A percentile compares a stretch with the other conserved stretches of the same genome.
Conservation (phyloP, 1,139 yeast genomes). For the Debaryomycetaceae sp. region DNA sequence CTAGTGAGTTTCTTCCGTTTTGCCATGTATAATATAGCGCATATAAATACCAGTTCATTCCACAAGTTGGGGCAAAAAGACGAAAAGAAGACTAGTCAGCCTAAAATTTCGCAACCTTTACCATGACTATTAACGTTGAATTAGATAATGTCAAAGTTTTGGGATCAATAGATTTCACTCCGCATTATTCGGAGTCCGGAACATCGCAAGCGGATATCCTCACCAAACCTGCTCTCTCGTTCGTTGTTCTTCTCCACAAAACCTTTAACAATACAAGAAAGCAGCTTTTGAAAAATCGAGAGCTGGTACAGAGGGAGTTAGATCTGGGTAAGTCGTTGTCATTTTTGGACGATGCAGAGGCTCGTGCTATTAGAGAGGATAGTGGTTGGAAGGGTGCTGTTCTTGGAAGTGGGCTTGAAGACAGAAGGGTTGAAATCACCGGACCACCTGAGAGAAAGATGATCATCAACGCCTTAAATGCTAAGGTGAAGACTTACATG, state of each 20-base stretch:
- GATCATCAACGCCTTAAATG: constrained; percentile 17
- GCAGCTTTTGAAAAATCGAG: constrained; percentile 12
- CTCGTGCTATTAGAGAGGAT: constrained; percentile 8
- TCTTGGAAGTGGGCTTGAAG: constrained; percentile 14
- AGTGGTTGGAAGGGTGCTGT: constrained; percentile 16
- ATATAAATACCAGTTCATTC: too few relatives aligned
- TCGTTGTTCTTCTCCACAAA: constrained; percentile 15
- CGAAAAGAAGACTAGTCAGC: too few relatives aligned
- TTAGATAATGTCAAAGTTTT: constrained; percentile 11
- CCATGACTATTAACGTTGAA: not conserved
- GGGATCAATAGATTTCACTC: constrained; percentile 9
- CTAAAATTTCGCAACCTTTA: not conserved
- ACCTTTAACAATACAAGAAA: constrained; percentile 13
- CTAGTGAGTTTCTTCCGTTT: too few relatives aligned
- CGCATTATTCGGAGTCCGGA: constrained; percentile 9
- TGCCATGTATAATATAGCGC: too few relatives aligned
- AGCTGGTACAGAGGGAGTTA: constrained; percentile 10
- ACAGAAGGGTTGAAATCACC: constrained; percentile 18
- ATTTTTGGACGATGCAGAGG: constrained; percentile 10
- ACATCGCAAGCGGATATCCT: constrained; percentile 16
- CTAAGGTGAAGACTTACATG: constrained; percentile 18
- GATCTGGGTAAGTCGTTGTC: constrained; percentile 12
- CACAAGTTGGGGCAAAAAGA: too few relatives aligned
- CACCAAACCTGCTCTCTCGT: constrained; percentile 13
- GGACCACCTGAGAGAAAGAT: constrained; percentile 19